phyloP scores from a whole-genome alignment of 2,329 filamentous ascomycete genomes.

The Epichloe sp. region DNA sequence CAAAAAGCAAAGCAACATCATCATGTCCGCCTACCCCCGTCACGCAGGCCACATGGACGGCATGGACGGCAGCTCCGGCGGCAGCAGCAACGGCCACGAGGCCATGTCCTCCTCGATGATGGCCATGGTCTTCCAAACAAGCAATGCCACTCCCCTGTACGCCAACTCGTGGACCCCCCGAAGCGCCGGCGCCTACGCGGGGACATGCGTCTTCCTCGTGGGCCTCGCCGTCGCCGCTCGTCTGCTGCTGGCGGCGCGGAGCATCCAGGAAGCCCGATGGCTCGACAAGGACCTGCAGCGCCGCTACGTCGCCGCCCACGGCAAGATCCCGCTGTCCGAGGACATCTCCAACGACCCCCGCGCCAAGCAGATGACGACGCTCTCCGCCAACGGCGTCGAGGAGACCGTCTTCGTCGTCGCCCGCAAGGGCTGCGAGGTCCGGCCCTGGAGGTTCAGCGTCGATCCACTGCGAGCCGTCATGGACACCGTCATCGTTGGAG shows the following conservation, averaged over 20 bases:
- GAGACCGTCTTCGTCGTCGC: constrained; percentile 66
- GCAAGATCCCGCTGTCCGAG: constrained; percentile 45
- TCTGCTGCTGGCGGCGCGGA: constrained; percentile 57
- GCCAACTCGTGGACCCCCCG: constrained; percentile 65
- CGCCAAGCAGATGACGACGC: constrained; percentile 45
- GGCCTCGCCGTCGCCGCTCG: constrained; percentile 59
- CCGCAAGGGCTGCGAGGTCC: constrained; percentile 34
- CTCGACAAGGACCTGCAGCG: constrained; percentile 57
- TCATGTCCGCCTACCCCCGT: constrained; percentile 12
- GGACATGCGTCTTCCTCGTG: constrained; percentile 84
- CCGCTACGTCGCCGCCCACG: constrained; percentile 63
- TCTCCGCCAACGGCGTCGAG: constrained; percentile 67
- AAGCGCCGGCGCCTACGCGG: constrained; percentile 59
- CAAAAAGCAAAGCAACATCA: background rate
- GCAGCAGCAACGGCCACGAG: constrained; percentile 3
- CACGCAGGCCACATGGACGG: constrained; percentile 11
- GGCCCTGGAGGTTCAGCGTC: constrained; percentile 71
- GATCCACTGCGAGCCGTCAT: constrained; percentile 62
- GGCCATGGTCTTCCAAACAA: constrained; percentile 48
- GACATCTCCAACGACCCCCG: constrained; percentile 45
- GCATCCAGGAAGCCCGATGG: constrained; percentile 50
- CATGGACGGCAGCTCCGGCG: constrained; percentile 7
- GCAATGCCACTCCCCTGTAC: constrained; percentile 36
- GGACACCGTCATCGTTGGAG: constrained; percentile 58
- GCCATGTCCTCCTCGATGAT: constrained; percentile 15